These are phyloP conservation scores for Fusarium abutilonis DNA, from an alignment of 2,329 filamentous ascomycete species.

Conservation along the genomic window DNA sequence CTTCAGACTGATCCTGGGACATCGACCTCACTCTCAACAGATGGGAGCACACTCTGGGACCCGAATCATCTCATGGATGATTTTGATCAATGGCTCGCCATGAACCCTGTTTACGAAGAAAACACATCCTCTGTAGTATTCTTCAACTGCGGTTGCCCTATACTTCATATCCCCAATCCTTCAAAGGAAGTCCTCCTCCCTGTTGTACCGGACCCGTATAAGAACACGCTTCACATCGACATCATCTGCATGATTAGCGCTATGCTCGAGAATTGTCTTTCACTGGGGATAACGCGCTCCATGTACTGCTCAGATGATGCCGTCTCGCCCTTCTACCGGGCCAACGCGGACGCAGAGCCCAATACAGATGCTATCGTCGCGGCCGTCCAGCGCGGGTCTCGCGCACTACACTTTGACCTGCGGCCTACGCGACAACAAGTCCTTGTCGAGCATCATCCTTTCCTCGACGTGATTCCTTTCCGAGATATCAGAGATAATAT, in stretches of 20 bases:
- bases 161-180: constrained; percentile 39
- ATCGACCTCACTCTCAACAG: constrained; percentile 8
- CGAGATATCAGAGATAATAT: constrained; percentile 43
- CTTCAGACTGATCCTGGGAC: constrained; percentile 19
- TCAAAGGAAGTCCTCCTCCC: constrained; percentile 37
- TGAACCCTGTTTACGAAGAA: constrained; percentile 9
- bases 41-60: constrained; percentile 5
- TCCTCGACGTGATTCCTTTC: constrained; percentile 44
- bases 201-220: constrained; percentile 39
- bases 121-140: constrained; percentile 20
- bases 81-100: constrained; percentile 34
- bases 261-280: constrained; percentile 42
- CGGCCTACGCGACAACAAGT: constrained; percentile 43
- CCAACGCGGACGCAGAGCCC: constrained; percentile 22
- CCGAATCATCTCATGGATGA: constrained; percentile 8
- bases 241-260: constrained; percentile 40
- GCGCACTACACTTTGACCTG: constrained; percentile 42
- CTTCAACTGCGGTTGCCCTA: constrained; percentile 43
- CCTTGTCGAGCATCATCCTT: constrained; percentile 42
- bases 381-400: constrained; percentile 37
- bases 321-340: constrained; percentile 41
- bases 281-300: constrained; percentile 39
- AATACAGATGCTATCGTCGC: constrained; percentile 27
- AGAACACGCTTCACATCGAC: constrained; percentile 45
- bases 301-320: constrained; percentile 43